Evolutionary conservation across 2,329 filamentous ascomycete genomes (phyloP).

Genomic region (Plenodomus lindquistii): DNA sequence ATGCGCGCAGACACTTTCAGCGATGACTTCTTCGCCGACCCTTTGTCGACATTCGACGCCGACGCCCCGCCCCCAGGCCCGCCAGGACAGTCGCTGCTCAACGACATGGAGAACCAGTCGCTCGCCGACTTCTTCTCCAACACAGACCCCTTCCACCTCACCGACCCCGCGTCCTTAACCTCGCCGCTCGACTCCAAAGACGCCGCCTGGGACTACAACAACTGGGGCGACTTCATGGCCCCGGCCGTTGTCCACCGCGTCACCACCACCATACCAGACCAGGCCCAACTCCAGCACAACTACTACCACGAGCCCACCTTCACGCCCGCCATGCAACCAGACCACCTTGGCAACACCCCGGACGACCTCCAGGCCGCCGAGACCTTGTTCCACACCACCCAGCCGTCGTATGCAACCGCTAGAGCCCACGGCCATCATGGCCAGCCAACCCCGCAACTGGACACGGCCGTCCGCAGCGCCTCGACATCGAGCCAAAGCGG

Average conservation of each 20-base stretch:
- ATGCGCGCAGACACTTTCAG: slow-evolving; percentile 31
- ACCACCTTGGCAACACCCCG: slow-evolving; percentile 29
- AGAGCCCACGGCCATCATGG: slow-evolving; percentile 28
- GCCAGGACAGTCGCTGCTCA: slow-evolving; percentile 34
- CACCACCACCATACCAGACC: slow-evolving; percentile 41
- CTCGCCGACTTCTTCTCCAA: slow-evolving; percentile 40
- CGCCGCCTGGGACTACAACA: slow-evolving; percentile 25
- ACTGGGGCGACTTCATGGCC: slow-evolving; percentile 33
- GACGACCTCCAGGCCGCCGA: slow-evolving; percentile 39
- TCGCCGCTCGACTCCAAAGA: slow-evolving; percentile 25
- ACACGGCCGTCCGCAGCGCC: slow-evolving; percentile 5
- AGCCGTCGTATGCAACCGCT: slow-evolving; percentile 24
- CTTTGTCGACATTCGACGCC: slow-evolving; percentile 17
- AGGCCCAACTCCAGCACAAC: slow-evolving; percentile 32
- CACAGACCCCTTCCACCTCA: slow-evolving; percentile 31
- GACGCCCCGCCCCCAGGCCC: background rate
- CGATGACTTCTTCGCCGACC: slow-evolving; percentile 25
- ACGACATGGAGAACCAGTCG: slow-evolving; percentile 34
- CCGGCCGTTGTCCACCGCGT: slow-evolving; percentile 40
- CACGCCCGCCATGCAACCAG: slow-evolving; percentile 9
- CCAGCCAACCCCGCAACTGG: slow-evolving; percentile 8
- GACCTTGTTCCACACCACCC: slow-evolving; percentile 38
- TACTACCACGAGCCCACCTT: slow-evolving; percentile 31
- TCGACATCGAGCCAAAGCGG: slow-evolving; percentile 5
- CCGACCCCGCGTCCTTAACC: slow-evolving; percentile 17